phyloP scores from a whole-genome alignment of 2,329 filamentous ascomycete species.

The Alternaria rosae region DNA sequence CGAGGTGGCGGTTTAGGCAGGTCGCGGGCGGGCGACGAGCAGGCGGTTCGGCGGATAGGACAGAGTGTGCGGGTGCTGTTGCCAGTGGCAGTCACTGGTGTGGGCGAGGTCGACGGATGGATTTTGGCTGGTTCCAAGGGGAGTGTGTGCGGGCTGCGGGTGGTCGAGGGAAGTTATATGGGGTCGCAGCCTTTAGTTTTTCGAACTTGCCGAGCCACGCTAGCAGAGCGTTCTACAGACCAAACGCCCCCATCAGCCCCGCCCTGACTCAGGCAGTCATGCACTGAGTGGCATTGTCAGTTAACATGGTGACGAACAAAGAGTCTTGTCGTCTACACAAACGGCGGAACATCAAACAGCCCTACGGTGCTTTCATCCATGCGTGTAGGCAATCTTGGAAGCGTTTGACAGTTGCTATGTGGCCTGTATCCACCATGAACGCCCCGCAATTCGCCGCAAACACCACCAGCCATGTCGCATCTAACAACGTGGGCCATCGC shows the following conservation, averaged over 20 bases:
- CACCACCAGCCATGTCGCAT: not conserved
- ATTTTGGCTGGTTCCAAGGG: conserved; percentile 29
- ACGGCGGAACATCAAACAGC: not conserved
- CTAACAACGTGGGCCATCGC: not conserved
- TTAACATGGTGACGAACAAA: not conserved
- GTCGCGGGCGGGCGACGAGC: conserved; percentile 39
- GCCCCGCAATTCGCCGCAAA: not conserved
- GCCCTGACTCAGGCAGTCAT: not conserved
- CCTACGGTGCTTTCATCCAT: not conserved
- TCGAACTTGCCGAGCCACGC: conserved; percentile 25
- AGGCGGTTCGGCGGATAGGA: conserved; percentile 1
- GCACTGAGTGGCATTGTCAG: not conserved
- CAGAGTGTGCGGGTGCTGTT: conserved; percentile 6
- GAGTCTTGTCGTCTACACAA: conserved; percentile 3
- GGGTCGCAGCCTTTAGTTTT: conserved; percentile 23
- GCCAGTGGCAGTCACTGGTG: conserved; percentile 32
- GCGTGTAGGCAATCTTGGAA: not conserved
- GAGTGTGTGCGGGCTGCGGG: conserved; percentile 26
- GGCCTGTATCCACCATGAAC: not conserved
- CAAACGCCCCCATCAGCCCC: conserved; percentile 11
- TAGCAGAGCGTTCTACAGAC: conserved; percentile 4
- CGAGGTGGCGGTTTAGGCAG: conserved; percentile 47
- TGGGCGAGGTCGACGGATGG: conserved; percentile 24
- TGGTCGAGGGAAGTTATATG: conserved; percentile 27
- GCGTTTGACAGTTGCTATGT: not conserved